Conservation (phyloP, 176 grass and related monocot genomes). For the Elymus sibiricus region DNA sequence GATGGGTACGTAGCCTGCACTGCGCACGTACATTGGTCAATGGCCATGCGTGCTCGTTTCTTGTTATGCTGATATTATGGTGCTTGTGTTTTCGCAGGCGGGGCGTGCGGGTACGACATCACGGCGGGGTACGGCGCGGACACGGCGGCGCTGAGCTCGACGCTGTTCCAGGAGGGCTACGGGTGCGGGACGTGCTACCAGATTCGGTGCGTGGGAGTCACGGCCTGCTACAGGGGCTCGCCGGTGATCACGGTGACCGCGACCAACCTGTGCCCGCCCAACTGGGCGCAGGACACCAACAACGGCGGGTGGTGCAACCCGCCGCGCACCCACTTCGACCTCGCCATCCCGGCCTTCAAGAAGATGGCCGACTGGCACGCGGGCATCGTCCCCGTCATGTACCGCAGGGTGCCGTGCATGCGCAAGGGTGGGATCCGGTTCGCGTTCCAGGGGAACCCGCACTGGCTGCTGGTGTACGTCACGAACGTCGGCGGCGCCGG, state of each 20-base stretch:
- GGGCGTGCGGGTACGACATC: slow-evolving; percentile 78
- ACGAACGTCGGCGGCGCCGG: slow-evolving; percentile 71
- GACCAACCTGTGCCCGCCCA: slow-evolving; percentile 83
- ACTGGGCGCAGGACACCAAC: slow-evolving; percentile 66
- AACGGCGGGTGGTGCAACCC: slow-evolving; percentile 91
- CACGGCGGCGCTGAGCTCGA: slow-evolving; percentile 80
- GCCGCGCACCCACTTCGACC: slow-evolving; percentile 71
- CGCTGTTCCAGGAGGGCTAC: slow-evolving; percentile 52
- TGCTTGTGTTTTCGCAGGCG: slow-evolving; percentile 21
- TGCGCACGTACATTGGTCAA: background rate
- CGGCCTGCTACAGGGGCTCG: slow-evolving; percentile 53
- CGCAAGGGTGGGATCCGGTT: slow-evolving; percentile 46
- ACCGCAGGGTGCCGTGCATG: slow-evolving; percentile 66
- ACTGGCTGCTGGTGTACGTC: slow-evolving; percentile 72
- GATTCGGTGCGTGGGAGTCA: slow-evolving; percentile 47
- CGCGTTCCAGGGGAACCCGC: slow-evolving; percentile 53
- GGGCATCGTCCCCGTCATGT: slow-evolving; percentile 83
- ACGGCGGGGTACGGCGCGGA: slow-evolving; percentile 52
- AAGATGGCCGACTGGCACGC: slow-evolving; percentile 62
- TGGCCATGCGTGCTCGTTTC: background rate
- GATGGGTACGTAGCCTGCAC: slow-evolving; percentile 38
- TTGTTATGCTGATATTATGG: background rate
- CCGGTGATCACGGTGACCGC: slow-evolving; percentile 67
- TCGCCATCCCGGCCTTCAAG: slow-evolving; percentile 81
- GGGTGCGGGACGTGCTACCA: slow-evolving; percentile 78